phyloP scores from a whole-genome alignment of 306 rosid species.

The Rubus idaeus region DNA sequence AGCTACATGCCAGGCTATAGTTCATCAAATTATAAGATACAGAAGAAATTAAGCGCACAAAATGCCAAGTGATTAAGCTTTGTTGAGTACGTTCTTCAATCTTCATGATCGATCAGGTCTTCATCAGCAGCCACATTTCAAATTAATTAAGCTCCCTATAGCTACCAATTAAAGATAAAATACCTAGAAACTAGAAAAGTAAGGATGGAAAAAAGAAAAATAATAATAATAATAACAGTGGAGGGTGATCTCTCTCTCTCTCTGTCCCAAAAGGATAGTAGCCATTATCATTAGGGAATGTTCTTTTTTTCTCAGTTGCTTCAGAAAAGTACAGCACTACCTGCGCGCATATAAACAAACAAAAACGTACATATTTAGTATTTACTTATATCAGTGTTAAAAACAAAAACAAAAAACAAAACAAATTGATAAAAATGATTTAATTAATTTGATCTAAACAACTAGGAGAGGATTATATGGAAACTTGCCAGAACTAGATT shows the following conservation, averaged over 20 bases:
- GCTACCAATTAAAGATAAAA: background rate
- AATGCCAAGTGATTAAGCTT: constrained; percentile 21
- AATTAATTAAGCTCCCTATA: constrained; percentile 3
- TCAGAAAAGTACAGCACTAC: constrained; percentile 10
- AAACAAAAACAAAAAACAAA: background rate
- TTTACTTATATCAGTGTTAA: background rate
- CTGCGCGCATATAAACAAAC: constrained; percentile 15
- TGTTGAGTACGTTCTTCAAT: constrained; percentile 13
- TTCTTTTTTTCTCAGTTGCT: constrained; percentile 5
- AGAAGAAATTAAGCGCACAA: constrained; percentile 7
- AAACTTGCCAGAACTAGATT: constrained; percentile 45
- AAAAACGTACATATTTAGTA: background rate
- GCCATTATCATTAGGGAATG: constrained; percentile 7
- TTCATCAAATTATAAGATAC: background rate
- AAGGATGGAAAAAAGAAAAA: background rate
- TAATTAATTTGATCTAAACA: background rate
- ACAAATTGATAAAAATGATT: background rate
- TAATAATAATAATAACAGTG: background rate
- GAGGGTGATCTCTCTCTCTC: constrained; percentile 1
- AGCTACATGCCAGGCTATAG: constrained; percentile 33
- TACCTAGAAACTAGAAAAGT: constrained; percentile 3
- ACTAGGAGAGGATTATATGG: constrained; percentile 40
- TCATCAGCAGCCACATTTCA: constrained; percentile 4
- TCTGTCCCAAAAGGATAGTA: constrained; percentile 7
- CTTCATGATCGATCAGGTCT: constrained; percentile 5